phyloP scores from a whole-genome alignment of 495 filamentous ascomycete species.

The Aspergillus incahuasiensis region DNA sequence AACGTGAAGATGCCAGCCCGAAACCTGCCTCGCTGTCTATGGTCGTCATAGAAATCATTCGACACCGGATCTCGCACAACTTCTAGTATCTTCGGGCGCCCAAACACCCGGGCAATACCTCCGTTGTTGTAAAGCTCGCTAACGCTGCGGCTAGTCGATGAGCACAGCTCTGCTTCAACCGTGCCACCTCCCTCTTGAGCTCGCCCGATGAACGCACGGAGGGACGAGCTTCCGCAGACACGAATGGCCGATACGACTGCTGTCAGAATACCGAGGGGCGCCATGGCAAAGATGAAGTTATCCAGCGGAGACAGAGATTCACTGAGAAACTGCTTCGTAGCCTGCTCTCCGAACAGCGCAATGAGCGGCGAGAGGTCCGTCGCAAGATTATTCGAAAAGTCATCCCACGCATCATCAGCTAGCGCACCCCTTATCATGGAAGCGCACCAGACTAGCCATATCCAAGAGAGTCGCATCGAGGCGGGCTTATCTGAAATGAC shows the following conservation, averaged over 20 bases:
- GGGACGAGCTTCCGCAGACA: background rate
- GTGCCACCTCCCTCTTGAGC: conserved; percentile 1
- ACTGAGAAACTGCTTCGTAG: conserved; percentile 8
- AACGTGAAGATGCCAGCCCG: too few relatives aligned
- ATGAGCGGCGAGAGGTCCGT: conserved; percentile 5
- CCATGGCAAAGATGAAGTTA: conserved; percentile 8
- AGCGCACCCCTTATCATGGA: too few relatives aligned
- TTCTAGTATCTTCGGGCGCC: conserved; percentile 2
- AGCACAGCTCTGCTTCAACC: conserved; percentile 6
- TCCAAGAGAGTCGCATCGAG: too few relatives aligned
- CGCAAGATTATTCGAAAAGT: conserved; percentile 8
- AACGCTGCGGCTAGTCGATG: conserved; percentile 1
- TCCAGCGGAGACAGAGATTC: background rate
- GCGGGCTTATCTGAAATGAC: too few relatives aligned
- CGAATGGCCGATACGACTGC: conserved; percentile 3
- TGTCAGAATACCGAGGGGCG: conserved; percentile 1
- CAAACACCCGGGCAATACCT: conserved; percentile 4
- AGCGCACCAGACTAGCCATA: too few relatives aligned
- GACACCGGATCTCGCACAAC: background rate
- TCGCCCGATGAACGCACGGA: conserved; percentile 5
- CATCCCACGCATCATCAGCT: background rate
- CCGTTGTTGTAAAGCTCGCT: conserved; percentile 8
- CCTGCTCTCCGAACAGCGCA: conserved; percentile 1
- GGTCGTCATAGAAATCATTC: too few relatives aligned
- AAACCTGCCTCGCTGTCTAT: too few relatives aligned